phyloP scores from a whole-genome alignment of 1,284 basidiomycete genomes.

The Malassezia slooffiae region DNA sequence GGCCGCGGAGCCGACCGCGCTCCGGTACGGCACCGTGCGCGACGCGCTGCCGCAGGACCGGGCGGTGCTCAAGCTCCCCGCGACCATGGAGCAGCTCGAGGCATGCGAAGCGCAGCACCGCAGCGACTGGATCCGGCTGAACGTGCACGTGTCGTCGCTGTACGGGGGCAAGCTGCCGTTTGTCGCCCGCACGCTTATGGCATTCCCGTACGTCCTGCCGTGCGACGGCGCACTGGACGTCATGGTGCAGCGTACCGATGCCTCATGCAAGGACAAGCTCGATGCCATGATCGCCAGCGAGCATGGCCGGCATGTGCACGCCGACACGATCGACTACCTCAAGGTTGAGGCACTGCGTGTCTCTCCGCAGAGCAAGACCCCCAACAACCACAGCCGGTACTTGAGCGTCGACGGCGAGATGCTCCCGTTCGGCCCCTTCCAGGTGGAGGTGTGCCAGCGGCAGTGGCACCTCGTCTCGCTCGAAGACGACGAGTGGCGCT shows the following conservation, averaged over 20 bases:
- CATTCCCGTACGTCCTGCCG: constrained; percentile 39
- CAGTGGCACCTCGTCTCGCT: constrained; percentile 3
- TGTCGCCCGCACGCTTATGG: constrained; percentile 38
- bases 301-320: constrained; percentile 28
- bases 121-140: constrained; percentile 24
- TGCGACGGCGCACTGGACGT: constrained; percentile 36
- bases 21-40: constrained; percentile 4
- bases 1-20: neutral
- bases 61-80: neutral
- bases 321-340: constrained; percentile 29
- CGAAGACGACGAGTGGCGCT: constrained; percentile 10
- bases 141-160: constrained; percentile 25
- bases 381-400: constrained; percentile 17
- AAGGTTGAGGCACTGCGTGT: constrained; percentile 41
- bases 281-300: constrained; percentile 28
- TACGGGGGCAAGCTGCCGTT: constrained; percentile 43
- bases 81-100: no score
- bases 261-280: no score
- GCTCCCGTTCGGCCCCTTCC: constrained; percentile 66
- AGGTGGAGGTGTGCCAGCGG: constrained; percentile 58
- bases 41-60: neutral
- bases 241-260: constrained; percentile 26
- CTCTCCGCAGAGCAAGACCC: constrained; percentile 28
- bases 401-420: constrained; percentile 66
- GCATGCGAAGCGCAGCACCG: neutral